These are phyloP conservation scores for Xanthoconium separans DNA, from an alignment of 1,284 basidiomycete genomes.

Conservation along the genomic window DNA sequence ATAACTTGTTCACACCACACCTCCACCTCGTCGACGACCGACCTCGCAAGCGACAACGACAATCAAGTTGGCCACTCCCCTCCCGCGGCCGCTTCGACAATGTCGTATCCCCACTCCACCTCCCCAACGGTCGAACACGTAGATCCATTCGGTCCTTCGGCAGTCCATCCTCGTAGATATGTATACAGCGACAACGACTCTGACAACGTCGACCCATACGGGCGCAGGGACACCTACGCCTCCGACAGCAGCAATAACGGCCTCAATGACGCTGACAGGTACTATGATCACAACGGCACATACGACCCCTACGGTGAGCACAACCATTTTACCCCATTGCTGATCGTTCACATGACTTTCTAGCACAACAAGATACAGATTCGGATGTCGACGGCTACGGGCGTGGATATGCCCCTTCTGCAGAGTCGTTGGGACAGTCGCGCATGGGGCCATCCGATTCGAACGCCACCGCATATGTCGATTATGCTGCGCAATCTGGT, in stretches of 20 bases:
- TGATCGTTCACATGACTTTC: constrained; percentile 23
- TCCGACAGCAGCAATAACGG: constrained; percentile 67
- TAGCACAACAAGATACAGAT: constrained; percentile 68
- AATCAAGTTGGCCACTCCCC: constrained; percentile 15
- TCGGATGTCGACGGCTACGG: constrained; percentile 74
- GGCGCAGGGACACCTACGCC: constrained; percentile 62
- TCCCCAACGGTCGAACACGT: constrained; percentile 34
- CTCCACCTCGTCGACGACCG: constrained; percentile 5
- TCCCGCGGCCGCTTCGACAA: constrained; percentile 19
- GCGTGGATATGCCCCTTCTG: constrained; percentile 65
- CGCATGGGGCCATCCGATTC: constrained; percentile 62
- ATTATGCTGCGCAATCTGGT: constrained; percentile 49
- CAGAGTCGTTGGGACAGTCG: constrained; percentile 64
- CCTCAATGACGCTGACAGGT: constrained; percentile 50
- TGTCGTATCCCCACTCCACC: constrained; percentile 33
- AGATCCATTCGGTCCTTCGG: constrained; percentile 55
- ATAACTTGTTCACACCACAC: constrained; percentile 18
- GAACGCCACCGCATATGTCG: constrained; percentile 55
- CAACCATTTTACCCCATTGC: neutral
- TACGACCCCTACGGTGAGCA: constrained; percentile 65
- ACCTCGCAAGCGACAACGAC: constrained; percentile 10
- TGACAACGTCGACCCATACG: constrained; percentile 59
- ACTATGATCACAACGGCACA: constrained; percentile 60
- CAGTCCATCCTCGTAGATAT: constrained; percentile 49
- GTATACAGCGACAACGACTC: constrained; percentile 81